Base-by-base conservation (phyloP, 345 rosid genomes). In the Citrus inodora region DNA sequence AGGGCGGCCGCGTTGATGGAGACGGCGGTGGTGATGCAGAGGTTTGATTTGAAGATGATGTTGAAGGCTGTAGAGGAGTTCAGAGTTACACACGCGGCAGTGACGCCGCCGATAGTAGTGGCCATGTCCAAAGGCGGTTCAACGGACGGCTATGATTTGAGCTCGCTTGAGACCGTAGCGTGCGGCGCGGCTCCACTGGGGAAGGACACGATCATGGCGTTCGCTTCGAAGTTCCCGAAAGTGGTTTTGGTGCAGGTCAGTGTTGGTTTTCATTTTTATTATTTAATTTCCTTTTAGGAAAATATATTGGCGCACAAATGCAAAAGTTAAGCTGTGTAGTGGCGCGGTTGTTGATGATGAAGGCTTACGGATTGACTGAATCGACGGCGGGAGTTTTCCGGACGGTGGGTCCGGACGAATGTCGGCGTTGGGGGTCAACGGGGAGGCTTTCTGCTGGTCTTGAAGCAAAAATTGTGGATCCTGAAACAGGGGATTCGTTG, bases 361-460 rank as follows among this genome's bases (percentile, higher is more conserved):
- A 85, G 86, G 86, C 79, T 17, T 82, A 85, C 61, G 88, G 88
- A 21, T 33, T 80, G 60, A 80, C 84, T 1, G 88, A 85, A 42
- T 59, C 86, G 9, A 22, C 76, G 0, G 86, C 81, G 17, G 63
- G 37, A n/a, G 5, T 17, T 3, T 67, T 74, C 22, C 64, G 81
- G 46, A 4, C 30, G 9, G 32, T 10, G 9, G 74, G 66, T 71
- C 67, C 71, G 3, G 84, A 78, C 22, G 86, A 85, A 73, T 32
- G 42, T 10, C 21, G 10, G 32, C 80, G 30, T 11, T 27, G 69
- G 74, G 84, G 78, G 7, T 77, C 84, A 38, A 53, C 30, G 6
- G 84, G 81, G 40, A 77, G n/a, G 71, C 78, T 82, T 46, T 30
- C 64, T n/a, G 40, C 51, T 9, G 64, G 80, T 64, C 5, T 13